Percentiles rank a stretch among this genome's conserved stretches.
Conservation (phyloP, 1,284 basidiomycete species). For the Cryptococcus amylolentus region DNA sequence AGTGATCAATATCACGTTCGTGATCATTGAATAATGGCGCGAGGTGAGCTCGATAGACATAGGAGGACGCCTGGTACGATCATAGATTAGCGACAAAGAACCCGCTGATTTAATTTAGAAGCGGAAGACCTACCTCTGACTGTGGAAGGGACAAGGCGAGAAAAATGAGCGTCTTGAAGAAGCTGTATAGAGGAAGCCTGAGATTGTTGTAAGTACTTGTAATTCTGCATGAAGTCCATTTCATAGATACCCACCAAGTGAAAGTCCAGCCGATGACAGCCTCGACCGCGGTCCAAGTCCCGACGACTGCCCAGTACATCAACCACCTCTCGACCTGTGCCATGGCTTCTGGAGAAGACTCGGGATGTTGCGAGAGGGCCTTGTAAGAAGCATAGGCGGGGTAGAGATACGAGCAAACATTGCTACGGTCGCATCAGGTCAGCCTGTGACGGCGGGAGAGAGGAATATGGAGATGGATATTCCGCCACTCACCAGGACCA, state of each 20-base stretch:
- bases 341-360: conserved; percentile 59
- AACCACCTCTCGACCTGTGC: conserved; percentile 52
- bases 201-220: neutral
- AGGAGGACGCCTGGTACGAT: conserved; percentile 62
- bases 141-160: conserved; percentile 71
- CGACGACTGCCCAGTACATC: conserved; percentile 58
- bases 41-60: conserved; percentile 64
- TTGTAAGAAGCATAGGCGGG: conserved; percentile 52
- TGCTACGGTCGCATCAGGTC: conserved; percentile 18
- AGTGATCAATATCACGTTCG: conserved; percentile 64
- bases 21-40: conserved; percentile 65
- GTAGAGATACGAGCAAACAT: conserved; percentile 46
- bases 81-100: neutral
- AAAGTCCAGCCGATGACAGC: conserved; percentile 65
- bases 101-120: neutral
- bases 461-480: neutral
- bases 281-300: conserved; percentile 63
- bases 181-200: conserved; percentile 78
- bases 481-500: conserved; percentile 11
- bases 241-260: conserved; percentile 58
- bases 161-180: conserved; percentile 65
- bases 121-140: conserved; percentile 57
- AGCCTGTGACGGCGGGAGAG: neutral
- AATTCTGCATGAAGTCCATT: no score
- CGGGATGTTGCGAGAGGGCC: conserved; percentile 57